Conservation (phyloP, 768 basidiomycete species). For the Tulasnella sp. region DNA sequence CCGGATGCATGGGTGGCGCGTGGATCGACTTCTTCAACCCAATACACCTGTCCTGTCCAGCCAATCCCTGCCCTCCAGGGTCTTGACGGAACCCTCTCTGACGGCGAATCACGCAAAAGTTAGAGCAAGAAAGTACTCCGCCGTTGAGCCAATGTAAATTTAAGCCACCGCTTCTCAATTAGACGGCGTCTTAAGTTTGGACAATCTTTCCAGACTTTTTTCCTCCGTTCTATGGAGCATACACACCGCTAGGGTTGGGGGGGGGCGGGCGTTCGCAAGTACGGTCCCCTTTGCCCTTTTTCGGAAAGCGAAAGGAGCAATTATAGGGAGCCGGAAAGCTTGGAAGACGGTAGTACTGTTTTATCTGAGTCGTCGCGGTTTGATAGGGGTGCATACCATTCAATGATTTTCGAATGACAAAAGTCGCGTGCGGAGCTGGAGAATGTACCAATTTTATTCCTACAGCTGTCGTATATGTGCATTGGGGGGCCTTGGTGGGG, state of each 20-base stretch:
- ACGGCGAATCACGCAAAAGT: background rate
- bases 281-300: background rate
- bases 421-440: background rate
- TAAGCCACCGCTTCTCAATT: background rate
- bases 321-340: background rate
- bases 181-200: background rate
- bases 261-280: too few species aligned
- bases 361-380: background rate
- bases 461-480: background rate
- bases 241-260: background rate
- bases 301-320: background rate
- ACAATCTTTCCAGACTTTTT: too few species aligned
- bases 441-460: too few species aligned
- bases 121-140: background rate
- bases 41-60: background rate
- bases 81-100: background rate
- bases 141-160: background rate
- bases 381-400: background rate
- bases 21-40: too few species aligned
- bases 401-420: background rate
- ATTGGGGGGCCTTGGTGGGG: background rate
- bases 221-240: too few species aligned
- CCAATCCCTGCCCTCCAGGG: background rate
- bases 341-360: background rate
- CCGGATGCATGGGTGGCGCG: background rate